A percentile compares a stretch with the other conserved stretches of the same genome.
Evolutionary conservation across 2,329 filamentous ascomycete species (phyloP).

Genomic region (Exophiala alcalophila): DNA sequence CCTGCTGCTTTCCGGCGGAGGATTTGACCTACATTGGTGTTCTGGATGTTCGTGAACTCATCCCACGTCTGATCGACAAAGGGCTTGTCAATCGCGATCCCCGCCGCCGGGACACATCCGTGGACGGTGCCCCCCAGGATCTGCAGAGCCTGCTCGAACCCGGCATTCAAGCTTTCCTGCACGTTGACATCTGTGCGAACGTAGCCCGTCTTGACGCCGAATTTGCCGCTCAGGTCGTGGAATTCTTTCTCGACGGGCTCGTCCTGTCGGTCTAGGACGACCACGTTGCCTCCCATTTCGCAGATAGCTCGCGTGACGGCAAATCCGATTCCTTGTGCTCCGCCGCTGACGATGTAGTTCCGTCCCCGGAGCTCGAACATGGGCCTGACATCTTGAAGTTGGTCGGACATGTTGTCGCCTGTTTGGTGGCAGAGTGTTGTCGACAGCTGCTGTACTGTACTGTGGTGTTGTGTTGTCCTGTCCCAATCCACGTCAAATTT

Average conservation of each 20-base stretch:
- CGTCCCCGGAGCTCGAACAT: conserved; percentile 14
- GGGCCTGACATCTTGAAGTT: too few species aligned
- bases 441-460: too few species aligned
- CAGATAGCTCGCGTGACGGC: conserved; percentile 13
- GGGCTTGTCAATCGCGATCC: conserved; percentile 32
- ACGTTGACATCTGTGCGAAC: conserved; percentile 13
- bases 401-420: too few species aligned
- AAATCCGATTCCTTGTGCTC: conserved; percentile 21
- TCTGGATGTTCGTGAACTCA: conserved; percentile 29
- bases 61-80: conserved; percentile 37
- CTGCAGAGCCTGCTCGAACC: conserved; percentile 9
- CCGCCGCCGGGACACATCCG: conserved; percentile 32
- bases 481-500: too few species aligned
- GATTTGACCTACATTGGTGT: too few species aligned
- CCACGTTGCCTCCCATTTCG: conserved; percentile 19
- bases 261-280: conserved; percentile 13
- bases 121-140: conserved; percentile 17
- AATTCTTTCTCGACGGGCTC: conserved; percentile 17
- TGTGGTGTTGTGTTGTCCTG: too few species aligned
- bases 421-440: too few species aligned
- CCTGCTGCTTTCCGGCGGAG: too few species aligned
- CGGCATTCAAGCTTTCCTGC: not conserved
- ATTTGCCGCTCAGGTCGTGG: conserved; percentile 1
- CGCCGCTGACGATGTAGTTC: conserved; percentile 20
- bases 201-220: conserved; percentile 5